phyloP scores from a whole-genome alignment of 331 rosid species.

The Quercus phellos region DNA sequence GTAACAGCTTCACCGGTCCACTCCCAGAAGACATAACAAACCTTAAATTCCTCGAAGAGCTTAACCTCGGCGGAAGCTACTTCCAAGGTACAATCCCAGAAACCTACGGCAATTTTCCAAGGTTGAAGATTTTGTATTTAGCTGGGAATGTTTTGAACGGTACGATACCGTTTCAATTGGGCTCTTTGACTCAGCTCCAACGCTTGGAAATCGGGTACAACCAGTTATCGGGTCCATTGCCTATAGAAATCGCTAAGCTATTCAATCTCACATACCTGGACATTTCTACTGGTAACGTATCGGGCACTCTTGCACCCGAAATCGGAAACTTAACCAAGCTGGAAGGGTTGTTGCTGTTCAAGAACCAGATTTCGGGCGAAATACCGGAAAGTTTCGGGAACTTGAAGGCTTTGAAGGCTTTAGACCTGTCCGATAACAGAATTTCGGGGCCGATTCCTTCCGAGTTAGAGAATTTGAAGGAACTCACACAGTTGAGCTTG shows the following conservation, averaged over 20 bases:
- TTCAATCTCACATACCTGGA: constrained; percentile 63
- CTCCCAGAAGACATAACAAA: constrained; percentile 50
- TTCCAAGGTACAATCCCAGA: constrained; percentile 61
- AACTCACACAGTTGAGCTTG: constrained; percentile 42
- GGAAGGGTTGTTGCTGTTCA: constrained; percentile 56
- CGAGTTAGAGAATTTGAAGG: constrained; percentile 27
- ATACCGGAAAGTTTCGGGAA: constrained; percentile 62
- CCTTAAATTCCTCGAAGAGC: constrained; percentile 61
- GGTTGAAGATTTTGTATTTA: constrained; percentile 51
- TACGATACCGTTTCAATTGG: constrained; percentile 51
- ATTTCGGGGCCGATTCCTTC: constrained; percentile 66
- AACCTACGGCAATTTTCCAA: constrained; percentile 51
- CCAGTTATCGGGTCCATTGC: constrained; percentile 55
- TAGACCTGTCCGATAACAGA: constrained; percentile 73
- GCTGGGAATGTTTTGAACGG: constrained; percentile 76
- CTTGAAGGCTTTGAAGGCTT: constrained; percentile 37
- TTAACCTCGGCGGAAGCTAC: constrained; percentile 94
- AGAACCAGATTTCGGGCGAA: constrained; percentile 44
- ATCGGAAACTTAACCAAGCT: constrained; percentile 66
- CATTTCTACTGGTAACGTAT: constrained; percentile 46
- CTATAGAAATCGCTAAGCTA: constrained; percentile 42
- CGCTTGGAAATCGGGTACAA: constrained; percentile 86
- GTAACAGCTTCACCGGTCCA: constrained; percentile 77
- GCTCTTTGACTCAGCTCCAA: constrained; percentile 48
- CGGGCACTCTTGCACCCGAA: constrained; percentile 52